Percentiles rank a stretch among this genome's conserved stretches.
These are phyloP conservation scores for Aspergillus asperescens DNA, from an alignment of 495 filamentous ascomycete genomes.

Conservation along the genomic window DNA sequence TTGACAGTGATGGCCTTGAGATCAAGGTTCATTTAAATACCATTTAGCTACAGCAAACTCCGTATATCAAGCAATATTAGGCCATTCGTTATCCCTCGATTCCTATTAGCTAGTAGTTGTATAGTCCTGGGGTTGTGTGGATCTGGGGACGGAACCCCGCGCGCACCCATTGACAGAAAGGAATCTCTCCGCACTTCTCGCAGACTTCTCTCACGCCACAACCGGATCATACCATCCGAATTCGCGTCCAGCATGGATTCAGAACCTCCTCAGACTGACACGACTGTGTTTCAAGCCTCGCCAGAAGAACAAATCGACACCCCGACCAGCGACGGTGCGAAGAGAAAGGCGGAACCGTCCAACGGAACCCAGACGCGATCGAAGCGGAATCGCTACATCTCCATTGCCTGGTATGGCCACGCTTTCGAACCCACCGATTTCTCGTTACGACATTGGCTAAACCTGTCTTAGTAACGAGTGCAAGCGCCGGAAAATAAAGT, in stretches of 20 bases:
- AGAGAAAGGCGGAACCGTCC: constrained; percentile 46
- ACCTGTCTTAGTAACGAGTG: constrained; percentile 63
- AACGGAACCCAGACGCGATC: constrained; percentile 46
- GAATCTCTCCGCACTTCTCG: constrained; percentile 42
- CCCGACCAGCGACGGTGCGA: constrained; percentile 30
- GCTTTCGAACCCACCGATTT: background rate
- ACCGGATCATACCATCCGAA: constrained; percentile 6
- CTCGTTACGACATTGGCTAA: background rate
- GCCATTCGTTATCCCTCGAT: background rate
- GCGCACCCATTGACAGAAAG: constrained; percentile 21
- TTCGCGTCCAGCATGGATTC: constrained; percentile 31
- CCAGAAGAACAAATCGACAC: constrained; percentile 23
- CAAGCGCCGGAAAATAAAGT: constrained; percentile 92
- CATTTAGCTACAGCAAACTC: too few species aligned
- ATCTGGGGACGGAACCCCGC: constrained; percentile 41
- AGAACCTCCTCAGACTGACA: constrained; percentile 35
- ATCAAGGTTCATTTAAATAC: too few species aligned
- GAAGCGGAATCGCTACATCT: constrained; percentile 73
- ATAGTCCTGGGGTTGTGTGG: background rate
- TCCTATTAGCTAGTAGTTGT: background rate
- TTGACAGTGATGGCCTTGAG: too few species aligned
- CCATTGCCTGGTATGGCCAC: constrained; percentile 74
- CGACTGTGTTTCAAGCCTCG: constrained; percentile 20
- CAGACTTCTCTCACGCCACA: constrained; percentile 15
- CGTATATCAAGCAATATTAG: too few species aligned